These are phyloP conservation scores for Lachancea quebecensis DNA, from an alignment of 805 yeast species.

Conservation along the genomic window DNA sequence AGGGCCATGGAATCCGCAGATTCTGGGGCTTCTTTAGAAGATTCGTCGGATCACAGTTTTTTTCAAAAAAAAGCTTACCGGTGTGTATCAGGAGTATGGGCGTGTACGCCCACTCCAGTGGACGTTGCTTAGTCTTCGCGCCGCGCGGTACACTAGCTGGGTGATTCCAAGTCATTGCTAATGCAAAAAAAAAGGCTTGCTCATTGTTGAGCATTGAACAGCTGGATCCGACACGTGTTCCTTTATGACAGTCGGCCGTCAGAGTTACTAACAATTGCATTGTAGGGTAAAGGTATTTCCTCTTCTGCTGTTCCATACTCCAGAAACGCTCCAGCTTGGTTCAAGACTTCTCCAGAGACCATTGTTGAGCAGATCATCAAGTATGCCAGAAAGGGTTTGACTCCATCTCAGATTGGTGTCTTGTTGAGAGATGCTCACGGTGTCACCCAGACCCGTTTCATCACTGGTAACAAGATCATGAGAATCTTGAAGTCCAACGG, in stretches of 20 bases:
- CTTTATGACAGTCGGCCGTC: not conserved
- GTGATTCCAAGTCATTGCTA: conserved; percentile 24
- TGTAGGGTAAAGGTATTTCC: conserved; percentile 97
- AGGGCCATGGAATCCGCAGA: conserved; percentile 4
- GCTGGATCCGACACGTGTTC: conserved; percentile 4
- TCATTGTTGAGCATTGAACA: no score
- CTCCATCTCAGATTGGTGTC: conserved; percentile 99
- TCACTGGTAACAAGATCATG: conserved; percentile 98
- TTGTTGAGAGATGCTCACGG: conserved; percentile 99
- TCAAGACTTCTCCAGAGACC: conserved; percentile 91
- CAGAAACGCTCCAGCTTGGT: conserved; percentile 98
- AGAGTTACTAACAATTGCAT: conserved; percentile 11
- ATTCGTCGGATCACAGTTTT: conserved; percentile 20
- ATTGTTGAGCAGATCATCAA: conserved; percentile 97
- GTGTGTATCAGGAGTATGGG: conserved; percentile 18
- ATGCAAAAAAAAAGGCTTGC: no score
- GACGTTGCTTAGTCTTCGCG: no score
- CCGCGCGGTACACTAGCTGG: conserved; percentile 27
- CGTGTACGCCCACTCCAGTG: conserved; percentile 1
- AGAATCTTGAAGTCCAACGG: conserved; percentile 99
- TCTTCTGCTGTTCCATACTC: conserved; percentile 99
- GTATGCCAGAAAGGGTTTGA: conserved; percentile 99
- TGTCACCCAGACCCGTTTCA: conserved; percentile 93
- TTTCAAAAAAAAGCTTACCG: conserved; percentile 15
- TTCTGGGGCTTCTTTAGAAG: conserved; percentile 5